Evolutionary conservation across 441 rosid genomes (phyloP), one percentile per base, ranked within the genome.

Genomic region (Jatropha podagrica): DNA sequence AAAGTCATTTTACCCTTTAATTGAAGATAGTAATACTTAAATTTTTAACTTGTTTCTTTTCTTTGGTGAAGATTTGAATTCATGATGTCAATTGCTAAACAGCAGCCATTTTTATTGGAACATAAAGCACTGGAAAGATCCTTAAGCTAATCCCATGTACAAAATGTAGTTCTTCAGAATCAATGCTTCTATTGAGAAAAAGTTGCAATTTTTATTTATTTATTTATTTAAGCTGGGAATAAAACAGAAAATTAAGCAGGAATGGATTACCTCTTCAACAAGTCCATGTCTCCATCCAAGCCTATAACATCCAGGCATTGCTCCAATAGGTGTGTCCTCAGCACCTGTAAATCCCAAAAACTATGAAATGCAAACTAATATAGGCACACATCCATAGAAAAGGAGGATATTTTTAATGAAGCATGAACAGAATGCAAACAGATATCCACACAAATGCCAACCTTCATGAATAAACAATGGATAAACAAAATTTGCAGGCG

Each of bases 261-360:
- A 69, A 64, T 1, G 40, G 78, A 72, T 73, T 75, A 95, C 97
- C 95, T 95, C 97, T 83, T 91, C 81, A 48, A 95, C 79, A 15
- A 95, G 97, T 7, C 99, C 99, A 80, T 89, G 94, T 78, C 98
- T 90, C 99, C 99, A 95, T n/a, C 99, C 98, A 82, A 95, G 98
- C 84, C 99, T 90, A 48, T 88, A 93, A 81, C 98, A 95, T 76
- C 99, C 97, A 9, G 98, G 99, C 99, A 95, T 95, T 49, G 99
- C 99, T 82, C 99, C 97, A 82, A 95, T 95, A 59, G 97, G 99
- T 1, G 96, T 86, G 75, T 95, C 99, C 73, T 95, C 96, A 83
- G 89, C 95, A 71, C 99, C 99, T 92, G 83, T 74, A 81, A 78
- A 63, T 55, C 68, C 68, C 71, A 59, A 40, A 58, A 75, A 74